Percentiles rank a stretch among this genome's conserved stretches.
These are phyloP conservation scores for Nitzschia inconspicua DNA, from an alignment of 108 stramenopile species.

Conservation along the genomic window DNA sequence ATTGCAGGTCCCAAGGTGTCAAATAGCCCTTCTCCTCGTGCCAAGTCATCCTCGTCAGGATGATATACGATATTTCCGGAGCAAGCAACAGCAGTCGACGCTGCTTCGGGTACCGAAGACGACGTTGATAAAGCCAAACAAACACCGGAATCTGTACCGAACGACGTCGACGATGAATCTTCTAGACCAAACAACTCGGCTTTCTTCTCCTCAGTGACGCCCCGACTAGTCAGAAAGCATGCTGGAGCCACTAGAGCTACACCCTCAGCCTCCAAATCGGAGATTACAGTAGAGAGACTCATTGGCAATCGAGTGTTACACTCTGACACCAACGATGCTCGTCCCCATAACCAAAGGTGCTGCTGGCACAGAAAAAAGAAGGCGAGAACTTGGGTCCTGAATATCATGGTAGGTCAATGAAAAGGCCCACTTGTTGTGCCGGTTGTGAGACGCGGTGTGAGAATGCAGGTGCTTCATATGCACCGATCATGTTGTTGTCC, in stretches of 20 bases:
- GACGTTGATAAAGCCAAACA: slow-evolving; percentile 61
- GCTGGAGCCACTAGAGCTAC: slow-evolving; percentile 55
- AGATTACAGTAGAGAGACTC: slow-evolving; percentile 75
- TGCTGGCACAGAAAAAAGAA: too few species aligned
- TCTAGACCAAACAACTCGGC: slow-evolving; percentile 31
- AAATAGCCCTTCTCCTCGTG: slow-evolving; percentile 76
- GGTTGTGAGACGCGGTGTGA: too few species aligned
- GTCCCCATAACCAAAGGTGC: background rate
- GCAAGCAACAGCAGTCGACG: slow-evolving; percentile 70
- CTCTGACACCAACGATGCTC: slow-evolving; percentile 29
- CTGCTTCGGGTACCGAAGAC: slow-evolving; percentile 45
- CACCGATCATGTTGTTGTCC: too few species aligned
- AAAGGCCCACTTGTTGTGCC: too few species aligned
- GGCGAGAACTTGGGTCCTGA: too few species aligned
- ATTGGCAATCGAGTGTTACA: slow-evolving; percentile 69
- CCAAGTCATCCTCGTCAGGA: slow-evolving; percentile 54
- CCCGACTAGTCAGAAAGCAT: slow-evolving; percentile 64
- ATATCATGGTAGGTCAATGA: too few species aligned
- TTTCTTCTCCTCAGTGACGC: slow-evolving; percentile 40
- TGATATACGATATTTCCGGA: slow-evolving; percentile 71
- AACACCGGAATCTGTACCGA: slow-evolving; percentile 62
- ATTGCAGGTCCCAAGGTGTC: slow-evolving; percentile 74
- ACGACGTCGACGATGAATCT: slow-evolving; percentile 51
- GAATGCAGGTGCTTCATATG: too few species aligned
- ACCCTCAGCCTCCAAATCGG: slow-evolving; percentile 74